Conservation (phyloP, 257 asterid species). For the Solanum chmielewskii region DNA sequence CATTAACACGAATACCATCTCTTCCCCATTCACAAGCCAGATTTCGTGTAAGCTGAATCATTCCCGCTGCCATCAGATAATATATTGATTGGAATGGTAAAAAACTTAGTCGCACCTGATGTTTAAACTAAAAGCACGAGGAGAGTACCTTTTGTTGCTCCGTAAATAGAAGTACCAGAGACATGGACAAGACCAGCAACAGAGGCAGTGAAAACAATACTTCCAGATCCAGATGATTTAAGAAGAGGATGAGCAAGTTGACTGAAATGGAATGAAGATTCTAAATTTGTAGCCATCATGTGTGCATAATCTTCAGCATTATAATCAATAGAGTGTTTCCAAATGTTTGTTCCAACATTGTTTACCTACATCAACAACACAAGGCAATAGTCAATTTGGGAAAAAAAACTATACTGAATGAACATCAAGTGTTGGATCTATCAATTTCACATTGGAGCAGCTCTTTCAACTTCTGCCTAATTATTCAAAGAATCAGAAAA, state of each 20-base stretch:
- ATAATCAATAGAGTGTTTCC: slow-evolving; percentile 72
- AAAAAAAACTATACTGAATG: neutral
- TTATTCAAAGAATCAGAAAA: neutral
- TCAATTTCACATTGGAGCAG: neutral
- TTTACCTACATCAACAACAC: slow-evolving; percentile 35
- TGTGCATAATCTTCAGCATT: slow-evolving; percentile 62
- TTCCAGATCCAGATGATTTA: slow-evolving; percentile 71
- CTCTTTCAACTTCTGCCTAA: neutral
- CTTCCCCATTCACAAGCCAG: slow-evolving; percentile 96
- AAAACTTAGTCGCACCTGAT: neutral
- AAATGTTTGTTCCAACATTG: slow-evolving; percentile 84
- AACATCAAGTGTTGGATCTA: neutral
- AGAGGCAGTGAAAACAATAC: slow-evolving; percentile 70
- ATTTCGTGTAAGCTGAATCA: slow-evolving; percentile 77
- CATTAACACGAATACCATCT: slow-evolving; percentile 79
- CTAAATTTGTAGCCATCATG: slow-evolving; percentile 82
- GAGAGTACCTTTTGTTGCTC: slow-evolving; percentile 65
- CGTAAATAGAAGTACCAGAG: slow-evolving; percentile 74
- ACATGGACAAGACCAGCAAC: slow-evolving; percentile 67
- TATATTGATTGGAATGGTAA: neutral
- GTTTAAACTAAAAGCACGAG: neutral
- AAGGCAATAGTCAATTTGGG: neutral
- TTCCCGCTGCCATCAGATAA: slow-evolving; percentile 43
- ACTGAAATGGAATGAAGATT: slow-evolving; percentile 69
- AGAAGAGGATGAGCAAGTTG: slow-evolving; percentile 84